These are phyloP conservation scores for Trapa bicornis DNA, from an alignment of 345 rosid genomes.

Conservation along the genomic window DNA sequence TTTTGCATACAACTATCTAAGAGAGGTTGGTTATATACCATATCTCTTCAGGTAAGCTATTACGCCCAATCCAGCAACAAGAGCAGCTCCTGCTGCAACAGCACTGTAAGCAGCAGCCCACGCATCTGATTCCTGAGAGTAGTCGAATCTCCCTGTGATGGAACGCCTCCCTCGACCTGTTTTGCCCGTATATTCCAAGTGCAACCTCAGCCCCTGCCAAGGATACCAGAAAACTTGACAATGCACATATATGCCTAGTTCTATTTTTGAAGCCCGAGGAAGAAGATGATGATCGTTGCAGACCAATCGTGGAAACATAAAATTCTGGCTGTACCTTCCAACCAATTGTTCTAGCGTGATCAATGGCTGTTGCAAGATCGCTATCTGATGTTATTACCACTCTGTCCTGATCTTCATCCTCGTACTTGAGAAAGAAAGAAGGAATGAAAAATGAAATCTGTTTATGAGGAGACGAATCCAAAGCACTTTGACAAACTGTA, in stretches of 20 bases:
- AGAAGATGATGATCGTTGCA: not conserved
- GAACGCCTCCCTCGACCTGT: slow-evolving; percentile 29
- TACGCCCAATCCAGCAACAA: slow-evolving; percentile 73
- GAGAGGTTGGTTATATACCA: slow-evolving; percentile 11
- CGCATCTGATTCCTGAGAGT: slow-evolving; percentile 30
- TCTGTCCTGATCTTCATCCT: slow-evolving; percentile 92
- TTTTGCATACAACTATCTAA: not conserved
- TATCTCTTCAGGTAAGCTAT: slow-evolving; percentile 61
- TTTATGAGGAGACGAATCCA: not conserved
- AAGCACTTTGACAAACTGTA: not conserved
- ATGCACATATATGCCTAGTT: not conserved
- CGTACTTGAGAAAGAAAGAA: slow-evolving; percentile 41
- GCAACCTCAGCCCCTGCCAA: slow-evolving; percentile 76
- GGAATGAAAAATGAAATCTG: slow-evolving; percentile 4
- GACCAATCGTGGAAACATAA: not conserved
- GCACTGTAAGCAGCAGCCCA: slow-evolving; percentile 86
- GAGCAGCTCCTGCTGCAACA: slow-evolving; percentile 90
- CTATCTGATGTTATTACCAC: slow-evolving; percentile 74
- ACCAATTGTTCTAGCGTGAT: slow-evolving; percentile 77
- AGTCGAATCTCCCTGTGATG: slow-evolving; percentile 2
- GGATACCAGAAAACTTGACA: not conserved
- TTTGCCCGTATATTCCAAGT: slow-evolving; percentile 58
- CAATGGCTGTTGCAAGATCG: slow-evolving; percentile 79
- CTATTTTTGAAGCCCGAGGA: not conserved
- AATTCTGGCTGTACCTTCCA: slow-evolving; percentile 53